A percentile compares a stretch with the other conserved stretches of the same genome.
phyloP scores from a whole-genome alignment of 2,329 filamentous ascomycete genomes.

The Stagonosporopsis cucurbitacearum region DNA sequence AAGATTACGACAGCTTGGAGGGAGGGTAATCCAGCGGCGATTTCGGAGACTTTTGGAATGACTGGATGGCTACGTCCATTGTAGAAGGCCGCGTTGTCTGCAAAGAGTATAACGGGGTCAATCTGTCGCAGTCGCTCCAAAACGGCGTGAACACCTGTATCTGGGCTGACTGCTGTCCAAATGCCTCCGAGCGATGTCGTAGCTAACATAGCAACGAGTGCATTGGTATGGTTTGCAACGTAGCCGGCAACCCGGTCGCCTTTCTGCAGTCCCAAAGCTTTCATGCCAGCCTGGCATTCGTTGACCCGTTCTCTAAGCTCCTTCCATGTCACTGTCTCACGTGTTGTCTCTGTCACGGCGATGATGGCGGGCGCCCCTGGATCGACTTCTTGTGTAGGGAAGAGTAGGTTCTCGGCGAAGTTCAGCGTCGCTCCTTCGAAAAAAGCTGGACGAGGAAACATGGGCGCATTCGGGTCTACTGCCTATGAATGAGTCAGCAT shows the following conservation, averaged over 20 bases:
- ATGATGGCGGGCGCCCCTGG: constrained; percentile 74
- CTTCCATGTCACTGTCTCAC: constrained; percentile 75
- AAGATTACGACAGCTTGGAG: constrained; percentile 78
- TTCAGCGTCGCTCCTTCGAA: constrained; percentile 82
- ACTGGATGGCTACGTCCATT: constrained; percentile 90
- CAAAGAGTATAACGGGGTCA: constrained; percentile 79
- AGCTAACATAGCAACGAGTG: constrained; percentile 86
- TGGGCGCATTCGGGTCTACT: constrained; percentile 68
- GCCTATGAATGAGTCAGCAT: constrained; percentile 60
- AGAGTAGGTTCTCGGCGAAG: constrained; percentile 94
- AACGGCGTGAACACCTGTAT: constrained; percentile 90
- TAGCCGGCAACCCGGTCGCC: constrained; percentile 73
- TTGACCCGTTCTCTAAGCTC: constrained; percentile 80
- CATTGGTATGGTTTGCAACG: constrained; percentile 87
- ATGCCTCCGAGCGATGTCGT: constrained; percentile 82
- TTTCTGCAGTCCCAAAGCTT: constrained; percentile 66
- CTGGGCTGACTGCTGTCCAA: constrained; percentile 92
- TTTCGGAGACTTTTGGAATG: constrained; percentile 77
- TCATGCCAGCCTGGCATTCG: constrained; percentile 73
- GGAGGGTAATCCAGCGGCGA: constrained; percentile 70
- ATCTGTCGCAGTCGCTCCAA: constrained; percentile 88
- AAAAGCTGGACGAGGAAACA: constrained; percentile 89
- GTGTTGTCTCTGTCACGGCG: constrained; percentile 76
- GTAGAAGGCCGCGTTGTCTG: constrained; percentile 87
- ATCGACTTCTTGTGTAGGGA: constrained; percentile 66